phyloP scores from a whole-genome alignment of 2,329 filamentous ascomycete genomes.

The Monosporascus sp. region DNA sequence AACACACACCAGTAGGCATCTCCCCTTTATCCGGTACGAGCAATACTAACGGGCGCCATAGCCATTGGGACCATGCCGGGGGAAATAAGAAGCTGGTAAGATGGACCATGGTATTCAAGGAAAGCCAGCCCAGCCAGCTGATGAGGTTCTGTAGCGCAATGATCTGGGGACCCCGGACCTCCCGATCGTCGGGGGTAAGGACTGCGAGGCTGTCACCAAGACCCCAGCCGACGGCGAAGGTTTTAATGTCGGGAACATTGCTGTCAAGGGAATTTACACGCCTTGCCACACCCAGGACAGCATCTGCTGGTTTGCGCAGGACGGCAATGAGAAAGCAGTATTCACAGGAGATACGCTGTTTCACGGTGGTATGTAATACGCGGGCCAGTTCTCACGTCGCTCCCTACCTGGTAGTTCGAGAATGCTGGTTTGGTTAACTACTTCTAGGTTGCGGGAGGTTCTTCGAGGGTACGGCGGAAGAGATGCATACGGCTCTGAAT shows the following conservation, averaged over 20 bases:
- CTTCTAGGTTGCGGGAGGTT: slow-evolving; percentile 80
- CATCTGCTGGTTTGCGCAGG: slow-evolving; percentile 90
- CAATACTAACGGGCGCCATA: slow-evolving; percentile 31
- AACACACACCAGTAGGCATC: slow-evolving; percentile 94
- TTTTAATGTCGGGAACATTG: slow-evolving; percentile 80
- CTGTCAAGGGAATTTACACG: slow-evolving; percentile 84
- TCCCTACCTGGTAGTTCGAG: neutral
- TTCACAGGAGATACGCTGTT: slow-evolving; percentile 98
- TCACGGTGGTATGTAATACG: slow-evolving; percentile 63
- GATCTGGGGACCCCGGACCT: slow-evolving; percentile 55
- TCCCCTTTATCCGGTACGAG: neutral
- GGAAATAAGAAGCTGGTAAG: slow-evolving; percentile 79
- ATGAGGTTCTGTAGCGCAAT: slow-evolving; percentile 21
- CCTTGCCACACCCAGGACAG: slow-evolving; percentile 98
- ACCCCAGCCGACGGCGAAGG: slow-evolving; percentile 71
- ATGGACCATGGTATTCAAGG: slow-evolving; percentile 2
- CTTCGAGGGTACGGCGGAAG: slow-evolving; percentile 82
- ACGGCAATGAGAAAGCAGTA: slow-evolving; percentile 68
- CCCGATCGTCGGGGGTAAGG: slow-evolving; percentile 79
- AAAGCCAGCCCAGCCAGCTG: neutral
- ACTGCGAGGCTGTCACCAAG: slow-evolving; percentile 74
- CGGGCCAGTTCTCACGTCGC: neutral
- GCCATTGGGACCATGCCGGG: slow-evolving; percentile 91
- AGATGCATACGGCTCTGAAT: slow-evolving; percentile 95
- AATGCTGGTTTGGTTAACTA: slow-evolving; percentile 2